These are phyloP conservation scores for Lunularia cruciata DNA, from an alignment of 225 moss, liverwort and hornwort species.

Conservation along the genomic window DNA sequence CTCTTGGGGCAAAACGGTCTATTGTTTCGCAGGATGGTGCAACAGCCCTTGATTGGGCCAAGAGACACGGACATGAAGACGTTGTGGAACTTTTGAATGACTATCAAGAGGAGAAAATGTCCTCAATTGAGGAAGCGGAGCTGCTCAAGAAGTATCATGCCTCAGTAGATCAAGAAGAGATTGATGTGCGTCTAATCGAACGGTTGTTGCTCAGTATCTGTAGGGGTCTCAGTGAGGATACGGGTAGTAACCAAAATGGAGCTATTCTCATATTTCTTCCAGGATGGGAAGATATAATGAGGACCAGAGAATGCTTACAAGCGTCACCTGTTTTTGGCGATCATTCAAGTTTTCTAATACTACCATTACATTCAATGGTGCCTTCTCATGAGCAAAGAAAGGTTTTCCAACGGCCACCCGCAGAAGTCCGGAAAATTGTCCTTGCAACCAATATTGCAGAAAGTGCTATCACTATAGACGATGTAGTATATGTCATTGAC, in stretches of 20 bases:
- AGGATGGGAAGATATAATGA: slow-evolving; percentile 97
- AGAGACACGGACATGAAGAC: slow-evolving; percentile 56
- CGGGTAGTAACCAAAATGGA: slow-evolving; percentile 47
- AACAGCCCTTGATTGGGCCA: slow-evolving; percentile 78
- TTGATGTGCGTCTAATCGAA: slow-evolving; percentile 83
- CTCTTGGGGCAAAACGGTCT: slow-evolving; percentile 74
- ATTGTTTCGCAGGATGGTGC: slow-evolving; percentile 71
- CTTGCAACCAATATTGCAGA: slow-evolving; percentile 98
- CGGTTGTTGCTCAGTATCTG: slow-evolving; percentile 66
- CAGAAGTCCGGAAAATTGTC: slow-evolving; percentile 63
- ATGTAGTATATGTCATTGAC: slow-evolving; percentile 95
- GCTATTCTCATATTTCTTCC: slow-evolving; percentile 89
- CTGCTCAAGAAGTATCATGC: slow-evolving; percentile 75
- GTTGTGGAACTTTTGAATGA: slow-evolving; percentile 54
- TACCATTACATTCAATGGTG: slow-evolving; percentile 92
- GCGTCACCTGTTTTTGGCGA: slow-evolving; percentile 70
- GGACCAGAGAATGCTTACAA: slow-evolving; percentile 65
- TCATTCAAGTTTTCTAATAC: slow-evolving; percentile 60
- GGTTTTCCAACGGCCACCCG: slow-evolving; percentile 76
- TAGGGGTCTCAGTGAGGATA: slow-evolving; percentile 35
- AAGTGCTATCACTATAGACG: slow-evolving; percentile 99
- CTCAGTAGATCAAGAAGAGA: slow-evolving; percentile 92
- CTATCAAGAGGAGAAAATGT: slow-evolving; percentile 47
- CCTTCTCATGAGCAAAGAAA: slow-evolving; percentile 87
- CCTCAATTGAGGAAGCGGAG: slow-evolving; percentile 60